Conservation (phyloP, 352 stramenopile genomes). For the Pythium plurisporium region DNA sequence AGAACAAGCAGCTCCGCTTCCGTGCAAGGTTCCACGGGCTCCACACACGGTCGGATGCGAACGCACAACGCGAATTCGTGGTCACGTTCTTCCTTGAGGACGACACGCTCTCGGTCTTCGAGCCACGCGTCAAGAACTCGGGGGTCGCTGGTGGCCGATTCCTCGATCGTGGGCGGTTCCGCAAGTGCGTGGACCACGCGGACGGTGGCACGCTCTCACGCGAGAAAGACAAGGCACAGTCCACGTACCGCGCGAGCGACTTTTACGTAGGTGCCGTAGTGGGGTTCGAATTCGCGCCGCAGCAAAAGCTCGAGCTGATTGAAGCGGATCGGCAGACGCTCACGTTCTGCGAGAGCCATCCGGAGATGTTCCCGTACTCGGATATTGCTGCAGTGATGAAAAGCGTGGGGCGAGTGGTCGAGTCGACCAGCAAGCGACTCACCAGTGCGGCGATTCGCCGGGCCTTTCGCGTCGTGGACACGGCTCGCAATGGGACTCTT, state of each 20-base stretch:
- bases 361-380: constrained; percentile 61
- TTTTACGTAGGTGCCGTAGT: constrained; percentile 73
- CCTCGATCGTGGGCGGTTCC: constrained; percentile 67
- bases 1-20: constrained; percentile 73
- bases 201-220: constrained; percentile 22
- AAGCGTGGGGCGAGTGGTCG: too few relatives aligned
- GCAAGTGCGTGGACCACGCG: constrained; percentile 28
- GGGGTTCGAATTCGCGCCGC: constrained; percentile 63
- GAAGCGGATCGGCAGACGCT: constrained; percentile 74
- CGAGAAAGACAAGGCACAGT: constrained; percentile 32
- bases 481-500: constrained; percentile 13
- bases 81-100: constrained; percentile 79
- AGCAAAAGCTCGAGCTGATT: constrained; percentile 64
- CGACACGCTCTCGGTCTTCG: constrained; percentile 73
- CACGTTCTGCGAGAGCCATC: constrained; percentile 68
- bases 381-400: constrained; percentile 37
- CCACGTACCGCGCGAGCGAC: constrained; percentile 44
- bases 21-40: constrained; percentile 54
- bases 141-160: constrained; percentile 64
- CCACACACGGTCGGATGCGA: constrained; percentile 26
- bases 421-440: not conserved
- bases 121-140: constrained; percentile 64
- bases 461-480: constrained; percentile 36
- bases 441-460: constrained; percentile 19
- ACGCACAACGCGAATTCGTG: constrained; percentile 61